A percentile compares a stretch with the other conserved stretches of the same genome.
Conservation (phyloP, 352 stramenopile species). For the Pythium sp. region DNA sequence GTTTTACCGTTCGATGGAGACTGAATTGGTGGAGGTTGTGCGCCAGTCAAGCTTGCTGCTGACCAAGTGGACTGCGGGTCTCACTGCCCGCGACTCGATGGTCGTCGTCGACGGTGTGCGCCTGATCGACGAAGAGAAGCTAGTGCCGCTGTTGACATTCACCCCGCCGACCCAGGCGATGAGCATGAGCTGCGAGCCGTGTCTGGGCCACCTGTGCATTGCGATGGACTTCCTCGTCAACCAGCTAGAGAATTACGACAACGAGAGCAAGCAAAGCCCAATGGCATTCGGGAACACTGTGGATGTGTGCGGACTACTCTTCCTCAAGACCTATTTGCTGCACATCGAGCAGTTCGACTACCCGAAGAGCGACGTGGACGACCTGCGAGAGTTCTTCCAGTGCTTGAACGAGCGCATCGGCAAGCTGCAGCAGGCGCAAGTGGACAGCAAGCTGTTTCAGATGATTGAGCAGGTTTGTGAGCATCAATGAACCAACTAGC, state of each 20-base stretch:
- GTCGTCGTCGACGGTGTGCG: conserved; percentile 46
- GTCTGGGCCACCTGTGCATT: conserved; percentile 53
- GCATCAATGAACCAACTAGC: neutral
- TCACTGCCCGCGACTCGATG: conserved; percentile 34
- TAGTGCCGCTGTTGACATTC: conserved; percentile 49
- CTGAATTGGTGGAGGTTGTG: conserved; percentile 41
- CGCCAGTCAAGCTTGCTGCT: conserved; percentile 41
- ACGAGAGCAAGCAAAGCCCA: neutral
- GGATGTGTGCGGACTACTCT: conserved; percentile 52
- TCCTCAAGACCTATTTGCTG: conserved; percentile 64
- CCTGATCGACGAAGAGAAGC: conserved; percentile 55
- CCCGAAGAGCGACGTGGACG: conserved; percentile 30
- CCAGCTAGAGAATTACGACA: conserved; percentile 26
- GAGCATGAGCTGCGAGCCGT: conserved; percentile 42
- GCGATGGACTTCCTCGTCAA: conserved; percentile 67
- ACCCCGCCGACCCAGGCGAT: conserved; percentile 42
- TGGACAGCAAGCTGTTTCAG: conserved; percentile 13
- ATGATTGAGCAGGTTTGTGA: conserved; percentile 16
- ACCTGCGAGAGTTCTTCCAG: conserved; percentile 40
- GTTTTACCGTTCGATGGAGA: conserved; percentile 52
- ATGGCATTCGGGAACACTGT: conserved; percentile 33
- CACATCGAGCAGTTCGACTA: conserved; percentile 48
- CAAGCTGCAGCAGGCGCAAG: neutral
- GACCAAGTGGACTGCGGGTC: conserved; percentile 47
- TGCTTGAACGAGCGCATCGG: conserved; percentile 26